Evolutionary conservation across 345 rosid genomes (phyloP).

Genomic region (Noccaea caerulescens): DNA sequence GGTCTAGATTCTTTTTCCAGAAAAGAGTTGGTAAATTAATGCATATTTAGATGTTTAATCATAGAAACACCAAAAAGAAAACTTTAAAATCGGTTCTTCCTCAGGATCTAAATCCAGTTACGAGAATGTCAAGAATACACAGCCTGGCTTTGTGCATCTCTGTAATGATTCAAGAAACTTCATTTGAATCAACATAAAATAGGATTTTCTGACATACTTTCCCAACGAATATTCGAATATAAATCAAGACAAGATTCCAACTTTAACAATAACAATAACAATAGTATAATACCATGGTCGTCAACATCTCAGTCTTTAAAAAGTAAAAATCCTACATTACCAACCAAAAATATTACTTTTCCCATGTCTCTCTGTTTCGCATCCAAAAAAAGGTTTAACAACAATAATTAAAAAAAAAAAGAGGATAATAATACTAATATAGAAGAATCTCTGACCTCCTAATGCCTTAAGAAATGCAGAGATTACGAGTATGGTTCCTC

Average conservation of each 20-base stretch:
- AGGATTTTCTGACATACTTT: constrained; percentile 2
- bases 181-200: neutral
- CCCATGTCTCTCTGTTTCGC: constrained; percentile 10
- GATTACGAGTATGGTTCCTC: constrained; percentile 28
- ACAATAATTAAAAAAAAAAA: constrained; percentile 8
- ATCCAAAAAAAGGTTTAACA: constrained; percentile 16
- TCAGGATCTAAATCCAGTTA: neutral
- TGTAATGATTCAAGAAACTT: neutral
- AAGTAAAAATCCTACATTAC: constrained; percentile 28
- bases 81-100: too few relatives aligned
- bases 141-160: neutral
- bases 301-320: constrained; percentile 21
- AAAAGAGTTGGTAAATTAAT: too few relatives aligned
- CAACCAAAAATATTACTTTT: constrained; percentile 34
- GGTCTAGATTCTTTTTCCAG: too few relatives aligned
- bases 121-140: neutral
- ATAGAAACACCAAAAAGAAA: too few relatives aligned
- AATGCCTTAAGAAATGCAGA: constrained; percentile 31
- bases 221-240: constrained; percentile 20
- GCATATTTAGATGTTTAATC: too few relatives aligned
- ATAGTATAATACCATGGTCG: constrained; percentile 20
- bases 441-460: constrained; percentile 38
- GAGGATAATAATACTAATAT: constrained; percentile 27
- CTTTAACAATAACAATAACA: constrained; percentile 10
- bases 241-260: neutral